These are phyloP conservation scores for Globisporangium camurandrum DNA, from an alignment of 352 stramenopile genomes.

Conservation along the genomic window DNA sequence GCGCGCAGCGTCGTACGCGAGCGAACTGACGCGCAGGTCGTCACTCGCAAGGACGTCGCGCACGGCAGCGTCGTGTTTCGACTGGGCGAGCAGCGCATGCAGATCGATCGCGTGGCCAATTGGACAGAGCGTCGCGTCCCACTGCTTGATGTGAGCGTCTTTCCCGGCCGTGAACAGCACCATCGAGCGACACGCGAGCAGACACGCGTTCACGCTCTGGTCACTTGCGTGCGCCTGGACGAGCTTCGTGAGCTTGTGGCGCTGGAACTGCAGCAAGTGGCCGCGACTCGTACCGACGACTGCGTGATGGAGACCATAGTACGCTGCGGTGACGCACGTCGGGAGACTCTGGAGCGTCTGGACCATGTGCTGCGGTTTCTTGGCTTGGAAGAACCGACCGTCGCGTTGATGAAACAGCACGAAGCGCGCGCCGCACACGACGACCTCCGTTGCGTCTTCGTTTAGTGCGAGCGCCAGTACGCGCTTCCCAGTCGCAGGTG, in stretches of 20 bases:
- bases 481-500: conserved; percentile 22
- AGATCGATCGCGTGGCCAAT: conserved; percentile 68
- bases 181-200: conserved; percentile 60
- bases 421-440: conserved; percentile 57
- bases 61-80: background rate
- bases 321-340: conserved; percentile 38
- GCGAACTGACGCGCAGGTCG: conserved; percentile 60
- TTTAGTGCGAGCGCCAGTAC: conserved; percentile 54
- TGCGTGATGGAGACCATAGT: conserved; percentile 43
- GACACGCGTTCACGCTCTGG: conserved; percentile 46
- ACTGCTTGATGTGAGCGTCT: conserved; percentile 72
- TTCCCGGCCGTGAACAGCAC: conserved; percentile 73
- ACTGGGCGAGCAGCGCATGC: conserved; percentile 19
- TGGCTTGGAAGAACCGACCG: conserved; percentile 59
- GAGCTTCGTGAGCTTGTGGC: conserved; percentile 37
- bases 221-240: conserved; percentile 50
- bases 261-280: conserved; percentile 64
- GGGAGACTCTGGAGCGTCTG: conserved; percentile 36
- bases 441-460: conserved; percentile 61
- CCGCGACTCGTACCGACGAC: conserved; percentile 60
- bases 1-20: conserved; percentile 50
- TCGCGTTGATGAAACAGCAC: conserved; percentile 51
- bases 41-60: conserved; percentile 25
- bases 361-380: conserved; percentile 39
- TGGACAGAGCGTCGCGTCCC: conserved; percentile 63